Base-by-base conservation (phyloP, 257 asterid genomes). In the Plectranthus barbatus region DNA sequence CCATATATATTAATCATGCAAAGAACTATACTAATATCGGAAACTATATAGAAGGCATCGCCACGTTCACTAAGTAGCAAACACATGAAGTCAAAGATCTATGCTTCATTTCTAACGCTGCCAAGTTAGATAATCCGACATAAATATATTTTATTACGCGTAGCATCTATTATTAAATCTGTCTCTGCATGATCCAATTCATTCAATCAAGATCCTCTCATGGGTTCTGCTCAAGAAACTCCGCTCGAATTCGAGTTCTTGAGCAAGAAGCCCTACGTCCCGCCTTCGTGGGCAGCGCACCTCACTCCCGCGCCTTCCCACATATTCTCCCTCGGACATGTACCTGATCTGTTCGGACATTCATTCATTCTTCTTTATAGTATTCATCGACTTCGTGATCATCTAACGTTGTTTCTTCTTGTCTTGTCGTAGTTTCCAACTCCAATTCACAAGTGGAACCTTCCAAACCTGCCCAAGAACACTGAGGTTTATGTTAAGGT, bases 401-500 rank as follows among this genome's bases (percentile, higher is more conserved):
- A 7, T 24, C 41, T 3, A 26, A 26, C 5, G 5, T 26, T 26
- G 2, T 26, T 26, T 26, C 2, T 26, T 26, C 31, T 17, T 24
- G 15, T 49, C 34, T 26, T n/a, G 11, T n/a, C n/a, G 17, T 34
- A 92, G 99, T 81, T 89, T 72, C 99, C 99, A 0, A 92, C 99
- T 62, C 99, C 99, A 54, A 85, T 92, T 72, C 97, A 92, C 84
- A 78, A 72, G 67, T 92, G 99, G 99, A 82, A 80, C 73, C 90
- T 92, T 52, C 99, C 97, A 8, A 83, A 92, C 82, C 72, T 92
- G 78, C 97, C 99, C 12, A 83, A 76, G 64, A 58, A 79, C 68
- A 86, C 96, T 19, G 86, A 89, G 80, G 94, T 92, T 60, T 92
- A 89, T 83, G 53, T 92, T 74, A 92, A 92, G 99, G 99, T 92